Percentiles rank a stretch among this genome's conserved stretches.
These are phyloP conservation scores for Geotrichum europaeum DNA, from an alignment of 1,139 yeast genomes.

Conservation along the genomic window DNA sequence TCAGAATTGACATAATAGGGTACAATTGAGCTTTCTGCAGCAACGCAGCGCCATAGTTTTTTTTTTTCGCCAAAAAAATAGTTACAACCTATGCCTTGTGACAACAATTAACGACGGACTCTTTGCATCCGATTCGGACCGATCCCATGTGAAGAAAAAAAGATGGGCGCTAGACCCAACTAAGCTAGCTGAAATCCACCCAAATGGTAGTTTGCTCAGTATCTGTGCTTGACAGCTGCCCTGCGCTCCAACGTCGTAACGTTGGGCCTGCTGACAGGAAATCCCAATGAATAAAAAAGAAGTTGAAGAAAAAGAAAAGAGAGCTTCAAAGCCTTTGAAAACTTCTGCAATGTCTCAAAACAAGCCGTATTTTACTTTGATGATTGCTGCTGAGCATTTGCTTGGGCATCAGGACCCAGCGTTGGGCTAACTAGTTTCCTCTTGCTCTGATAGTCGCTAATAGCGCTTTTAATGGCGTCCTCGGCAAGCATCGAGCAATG, in stretches of 20 bases:
- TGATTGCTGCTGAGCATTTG: not conserved
- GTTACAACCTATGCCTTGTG: not conserved
- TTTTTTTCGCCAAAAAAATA: not conserved
- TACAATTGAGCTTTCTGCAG: not conserved
- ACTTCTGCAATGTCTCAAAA: too few species aligned
- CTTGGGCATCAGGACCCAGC: conserved; percentile 29
- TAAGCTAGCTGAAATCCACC: not conserved
- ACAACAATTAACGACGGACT: not conserved
- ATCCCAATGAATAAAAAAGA: not conserved
- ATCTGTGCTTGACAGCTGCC: not conserved
- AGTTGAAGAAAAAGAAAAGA: not conserved
- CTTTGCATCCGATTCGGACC: not conserved
- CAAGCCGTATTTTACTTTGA: not conserved
- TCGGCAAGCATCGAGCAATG: conserved; percentile 99
- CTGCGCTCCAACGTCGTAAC: not conserved
- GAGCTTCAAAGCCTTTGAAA: not conserved
- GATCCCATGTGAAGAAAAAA: not conserved
- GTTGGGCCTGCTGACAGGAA: not conserved
- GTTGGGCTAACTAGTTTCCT: conserved; percentile 32
- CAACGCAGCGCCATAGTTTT: not conserved
- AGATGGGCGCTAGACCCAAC: not conserved
- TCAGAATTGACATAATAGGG: not conserved
- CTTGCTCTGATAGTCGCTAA: conserved; percentile 87
- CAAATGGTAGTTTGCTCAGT: not conserved
- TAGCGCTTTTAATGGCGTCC: conserved; percentile 96